phyloP scores from a whole-genome alignment of 2,329 filamentous ascomycete species.

The Sclerotinia glacialis region DNA sequence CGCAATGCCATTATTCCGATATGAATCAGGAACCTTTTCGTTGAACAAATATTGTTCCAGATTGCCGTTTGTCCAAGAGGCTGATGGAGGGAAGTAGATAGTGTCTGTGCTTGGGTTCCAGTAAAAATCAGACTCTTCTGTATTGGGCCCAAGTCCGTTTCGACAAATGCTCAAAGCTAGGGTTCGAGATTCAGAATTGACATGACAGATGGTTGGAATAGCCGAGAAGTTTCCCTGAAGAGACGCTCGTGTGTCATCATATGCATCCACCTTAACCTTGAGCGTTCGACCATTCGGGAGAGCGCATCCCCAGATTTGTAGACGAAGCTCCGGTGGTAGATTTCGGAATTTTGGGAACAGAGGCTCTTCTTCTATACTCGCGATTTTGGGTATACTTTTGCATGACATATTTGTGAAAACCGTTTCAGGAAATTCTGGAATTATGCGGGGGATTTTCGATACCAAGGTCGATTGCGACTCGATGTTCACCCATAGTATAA shows the following conservation, averaged over 20 bases:
- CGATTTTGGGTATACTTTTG: not conserved
- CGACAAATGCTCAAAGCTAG: not conserved
- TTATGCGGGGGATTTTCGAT: not conserved
- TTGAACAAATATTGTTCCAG: conserved; percentile 1
- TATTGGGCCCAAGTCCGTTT: not conserved
- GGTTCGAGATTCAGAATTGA: conserved; percentile 19
- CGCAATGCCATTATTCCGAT: not conserved
- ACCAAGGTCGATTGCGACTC: not conserved
- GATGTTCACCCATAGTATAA: not conserved
- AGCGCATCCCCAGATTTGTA: not conserved
- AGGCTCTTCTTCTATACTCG: not conserved
- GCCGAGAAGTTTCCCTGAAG: conserved; percentile 23
- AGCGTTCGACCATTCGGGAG: conserved; percentile 8
- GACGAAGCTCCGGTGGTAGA: conserved; percentile 8
- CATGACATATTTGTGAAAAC: not conserved
- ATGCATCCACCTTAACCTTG: conserved; percentile 5
- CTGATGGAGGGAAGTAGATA: conserved; percentile 3
- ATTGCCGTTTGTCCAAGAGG: conserved; percentile 11
- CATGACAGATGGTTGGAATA: conserved; percentile 26
- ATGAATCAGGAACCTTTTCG: not conserved
- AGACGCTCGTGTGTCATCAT: not conserved
- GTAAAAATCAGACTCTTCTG: conserved; percentile 1
- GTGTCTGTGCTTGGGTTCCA: conserved; percentile 14
- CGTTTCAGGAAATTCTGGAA: not conserved
- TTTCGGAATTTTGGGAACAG: not conserved